Percentiles rank a stretch among this genome's conserved stretches.
These are phyloP conservation scores for Diospyros lotus DNA, from an alignment of 148 eudicot genomes.

Conservation along the genomic window DNA sequence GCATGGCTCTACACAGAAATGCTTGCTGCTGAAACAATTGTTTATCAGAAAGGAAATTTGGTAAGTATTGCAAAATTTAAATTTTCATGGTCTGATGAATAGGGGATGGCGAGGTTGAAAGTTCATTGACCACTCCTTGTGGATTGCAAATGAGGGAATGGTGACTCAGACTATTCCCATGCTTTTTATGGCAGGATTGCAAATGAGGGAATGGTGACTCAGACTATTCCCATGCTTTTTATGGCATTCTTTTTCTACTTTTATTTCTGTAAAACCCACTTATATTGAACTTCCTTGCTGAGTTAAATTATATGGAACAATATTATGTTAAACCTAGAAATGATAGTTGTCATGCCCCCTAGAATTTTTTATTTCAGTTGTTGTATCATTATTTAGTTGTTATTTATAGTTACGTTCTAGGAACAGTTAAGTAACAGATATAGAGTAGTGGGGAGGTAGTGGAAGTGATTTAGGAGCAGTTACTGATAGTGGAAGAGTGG, in stretches of 20 bases:
- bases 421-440: no score
- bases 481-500: no score
- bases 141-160: background rate
- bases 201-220: background rate
- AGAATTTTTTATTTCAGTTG: no score
- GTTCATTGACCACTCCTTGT: background rate
- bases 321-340: background rate
- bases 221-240: background rate
- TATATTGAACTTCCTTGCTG: background rate
- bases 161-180: background rate
- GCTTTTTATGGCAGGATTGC: background rate
- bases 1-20: conserved; percentile 98
- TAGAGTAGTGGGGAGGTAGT: no score
- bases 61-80: conserved; percentile 30
- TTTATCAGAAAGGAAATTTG: conserved; percentile 73
- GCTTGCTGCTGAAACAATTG: conserved; percentile 97
- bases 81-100: background rate
- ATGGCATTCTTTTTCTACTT: background rate
- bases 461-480: no score
- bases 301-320: background rate
- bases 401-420: no score
- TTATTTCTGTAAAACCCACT: background rate
- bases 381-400: no score
- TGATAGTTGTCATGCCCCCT: background rate
- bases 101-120: background rate